These are phyloP conservation scores for Annulohypoxylon moriforme DNA, from an alignment of 495 filamentous ascomycete genomes.

Conservation along the genomic window DNA sequence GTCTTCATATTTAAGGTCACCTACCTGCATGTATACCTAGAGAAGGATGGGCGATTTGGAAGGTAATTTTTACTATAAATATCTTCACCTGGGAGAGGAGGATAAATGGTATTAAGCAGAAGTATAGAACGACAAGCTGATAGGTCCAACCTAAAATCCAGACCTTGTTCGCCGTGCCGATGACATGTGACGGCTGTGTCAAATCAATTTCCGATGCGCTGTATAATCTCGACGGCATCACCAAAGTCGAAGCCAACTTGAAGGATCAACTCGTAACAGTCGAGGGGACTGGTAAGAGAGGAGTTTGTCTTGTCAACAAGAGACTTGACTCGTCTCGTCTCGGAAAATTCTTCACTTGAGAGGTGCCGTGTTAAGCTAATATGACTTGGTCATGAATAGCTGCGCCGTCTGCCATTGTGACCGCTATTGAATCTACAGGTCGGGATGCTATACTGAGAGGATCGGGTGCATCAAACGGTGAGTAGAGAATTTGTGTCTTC, in stretches of 20 bases:
- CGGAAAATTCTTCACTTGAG: background rate
- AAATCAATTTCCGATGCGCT: conserved; percentile 83
- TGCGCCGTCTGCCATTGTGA: conserved; percentile 87
- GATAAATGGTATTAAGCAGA: background rate
- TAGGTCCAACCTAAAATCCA: conserved; percentile 52
- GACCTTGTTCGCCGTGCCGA: conserved; percentile 94
- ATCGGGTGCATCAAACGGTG: conserved; percentile 85
- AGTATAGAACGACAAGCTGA: conserved; percentile 36
- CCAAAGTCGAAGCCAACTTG: conserved; percentile 73
- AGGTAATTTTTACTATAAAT: background rate
- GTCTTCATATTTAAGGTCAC: conserved; percentile 5
- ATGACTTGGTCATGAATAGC: conserved; percentile 55
- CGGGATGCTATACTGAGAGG: conserved; percentile 94
- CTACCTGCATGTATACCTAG: background rate
- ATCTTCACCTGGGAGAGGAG: background rate
- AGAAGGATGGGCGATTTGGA: background rate
- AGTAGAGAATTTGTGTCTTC: conserved; percentile 47
- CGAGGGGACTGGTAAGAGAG: conserved; percentile 70
- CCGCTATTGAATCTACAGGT: conserved; percentile 88
- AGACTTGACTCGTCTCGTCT: background rate
- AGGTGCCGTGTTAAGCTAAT: conserved; percentile 8
- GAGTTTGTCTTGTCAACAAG: background rate
- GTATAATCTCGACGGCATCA: conserved; percentile 76
- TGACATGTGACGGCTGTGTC: conserved; percentile 89
- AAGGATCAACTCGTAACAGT: conserved; percentile 74